phyloP scores from a whole-genome alignment of 2,329 filamentous ascomycete species.

The Cadophora sp. region DNA sequence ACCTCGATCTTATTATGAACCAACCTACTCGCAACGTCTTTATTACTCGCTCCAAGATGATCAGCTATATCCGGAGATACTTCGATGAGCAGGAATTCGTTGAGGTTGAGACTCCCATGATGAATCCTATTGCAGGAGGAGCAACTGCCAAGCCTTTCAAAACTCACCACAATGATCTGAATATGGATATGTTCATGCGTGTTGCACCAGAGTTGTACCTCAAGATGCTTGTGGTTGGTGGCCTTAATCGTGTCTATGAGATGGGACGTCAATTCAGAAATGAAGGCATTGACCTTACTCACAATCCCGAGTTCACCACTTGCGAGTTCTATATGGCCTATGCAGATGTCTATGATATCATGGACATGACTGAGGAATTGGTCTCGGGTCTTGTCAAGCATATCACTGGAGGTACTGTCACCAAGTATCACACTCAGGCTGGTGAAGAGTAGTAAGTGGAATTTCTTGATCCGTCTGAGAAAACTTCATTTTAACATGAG shows the following conservation, averaged over 20 bases:
- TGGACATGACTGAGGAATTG: slow-evolving; percentile 91
- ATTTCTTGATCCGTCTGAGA: neutral
- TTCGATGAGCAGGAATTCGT: slow-evolving; percentile 89
- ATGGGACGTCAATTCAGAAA: slow-evolving; percentile 96
- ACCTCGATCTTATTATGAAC: slow-evolving; percentile 95
- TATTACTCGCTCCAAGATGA: slow-evolving; percentile 84
- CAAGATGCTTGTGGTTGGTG: slow-evolving; percentile 94
- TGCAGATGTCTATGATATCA: slow-evolving; percentile 88
- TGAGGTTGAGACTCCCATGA: slow-evolving; percentile 97
- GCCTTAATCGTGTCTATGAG: slow-evolving; percentile 93
- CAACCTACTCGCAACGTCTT: slow-evolving; percentile 84
- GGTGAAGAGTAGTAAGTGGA: slow-evolving; percentile 76
- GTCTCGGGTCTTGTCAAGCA: slow-evolving; percentile 89
- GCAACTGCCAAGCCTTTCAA: slow-evolving; percentile 95
- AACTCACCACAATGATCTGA: slow-evolving; percentile 94
- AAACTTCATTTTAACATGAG: neutral
- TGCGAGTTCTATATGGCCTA: slow-evolving; percentile 98
- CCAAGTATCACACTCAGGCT: slow-evolving; percentile 83
- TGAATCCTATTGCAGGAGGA: slow-evolving; percentile 94
- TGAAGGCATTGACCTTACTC: slow-evolving; percentile 88
- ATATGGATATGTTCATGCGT: slow-evolving; percentile 94
- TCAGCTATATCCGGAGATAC: slow-evolving; percentile 85
- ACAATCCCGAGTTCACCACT: slow-evolving; percentile 98
- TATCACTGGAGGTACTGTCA: slow-evolving; percentile 84
- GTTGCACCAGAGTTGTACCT: slow-evolving; percentile 95